Conservation (phyloP, 805 yeast genomes). For the Zygoascus ofunaensis region DNA sequence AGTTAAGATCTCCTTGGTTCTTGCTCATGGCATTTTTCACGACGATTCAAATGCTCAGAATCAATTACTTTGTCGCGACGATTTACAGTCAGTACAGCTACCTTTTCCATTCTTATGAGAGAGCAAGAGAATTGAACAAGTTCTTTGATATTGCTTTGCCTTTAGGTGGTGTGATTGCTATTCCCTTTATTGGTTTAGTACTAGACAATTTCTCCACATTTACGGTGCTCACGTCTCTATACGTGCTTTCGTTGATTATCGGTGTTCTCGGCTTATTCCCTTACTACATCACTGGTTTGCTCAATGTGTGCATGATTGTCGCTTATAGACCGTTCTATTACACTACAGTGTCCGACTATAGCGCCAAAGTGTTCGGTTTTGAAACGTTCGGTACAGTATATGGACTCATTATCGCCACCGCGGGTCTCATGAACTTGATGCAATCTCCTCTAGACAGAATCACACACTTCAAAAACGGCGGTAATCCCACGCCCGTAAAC, state of each 20-base stretch:
- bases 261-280: constrained; percentile 66
- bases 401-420: constrained; percentile 72
- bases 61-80: constrained; percentile 90
- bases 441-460: constrained; percentile 61
- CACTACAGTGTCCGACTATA: constrained; percentile 84
- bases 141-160: constrained; percentile 85
- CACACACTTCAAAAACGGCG: constrained; percentile 58
- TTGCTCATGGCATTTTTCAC: constrained; percentile 68
- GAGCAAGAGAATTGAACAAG: constrained; percentile 52
- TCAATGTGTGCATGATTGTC: constrained; percentile 66
- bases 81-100: constrained; percentile 72
- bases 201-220: constrained; percentile 66
- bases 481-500: constrained; percentile 79
- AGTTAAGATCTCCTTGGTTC: constrained; percentile 61
- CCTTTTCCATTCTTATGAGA: constrained; percentile 43
- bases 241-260: constrained; percentile 47
- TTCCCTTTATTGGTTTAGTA: constrained; percentile 76
- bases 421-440: constrained; percentile 70
- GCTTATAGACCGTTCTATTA: constrained; percentile 86
- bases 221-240: constrained; percentile 44
- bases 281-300: constrained; percentile 40
- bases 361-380: constrained; percentile 90
- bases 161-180: constrained; percentile 75
- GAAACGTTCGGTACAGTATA: constrained; percentile 86
- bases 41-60: constrained; percentile 80